phyloP scores from a whole-genome alignment of 2,329 filamentous ascomycete species.

The Triangularia verruculosa region DNA sequence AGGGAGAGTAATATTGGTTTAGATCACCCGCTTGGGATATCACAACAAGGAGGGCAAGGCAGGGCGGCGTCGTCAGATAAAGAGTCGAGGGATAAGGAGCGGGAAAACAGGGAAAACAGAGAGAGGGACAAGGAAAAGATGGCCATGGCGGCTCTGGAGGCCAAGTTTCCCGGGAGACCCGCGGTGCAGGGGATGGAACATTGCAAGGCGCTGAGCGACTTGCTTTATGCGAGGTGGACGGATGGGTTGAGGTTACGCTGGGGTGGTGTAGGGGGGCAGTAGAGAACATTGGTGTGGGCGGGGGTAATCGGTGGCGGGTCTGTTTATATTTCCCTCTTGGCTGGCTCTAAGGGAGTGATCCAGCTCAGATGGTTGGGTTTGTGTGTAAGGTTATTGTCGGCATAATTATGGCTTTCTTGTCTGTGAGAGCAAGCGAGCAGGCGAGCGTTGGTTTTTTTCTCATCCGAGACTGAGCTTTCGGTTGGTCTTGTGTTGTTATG shows the following conservation, averaged over 20 bases:
- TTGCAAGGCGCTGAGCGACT: slow-evolving; percentile 81
- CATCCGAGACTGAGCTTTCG: neutral
- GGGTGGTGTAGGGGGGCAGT: slow-evolving; percentile 43
- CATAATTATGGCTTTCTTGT: neutral
- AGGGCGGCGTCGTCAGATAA: slow-evolving; percentile 1
- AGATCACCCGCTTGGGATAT: neutral
- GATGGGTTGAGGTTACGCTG: slow-evolving; percentile 75
- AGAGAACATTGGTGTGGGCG: neutral
- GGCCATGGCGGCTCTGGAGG: slow-evolving; percentile 46
- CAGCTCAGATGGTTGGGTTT: neutral
- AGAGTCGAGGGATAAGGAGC: slow-evolving; percentile 24
- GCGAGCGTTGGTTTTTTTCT: neutral
- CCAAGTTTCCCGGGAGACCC: slow-evolving; percentile 54
- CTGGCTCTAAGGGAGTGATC: neutral
- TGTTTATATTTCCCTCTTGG: neutral
- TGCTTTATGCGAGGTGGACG: slow-evolving; percentile 86
- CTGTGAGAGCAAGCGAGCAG: neutral
- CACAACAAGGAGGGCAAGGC: slow-evolving; percentile 25
- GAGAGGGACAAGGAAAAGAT: slow-evolving; percentile 46
- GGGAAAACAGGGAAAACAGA: slow-evolving; percentile 39
- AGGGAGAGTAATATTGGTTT: slow-evolving; percentile 42
- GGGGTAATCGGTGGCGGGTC: neutral
- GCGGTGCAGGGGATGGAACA: slow-evolving; percentile 80
- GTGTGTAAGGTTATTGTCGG: neutral
- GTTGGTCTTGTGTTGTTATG: neutral